Conservation (phyloP, 148 eudicot genomes). For the Chenopodium suecicum region DNA sequence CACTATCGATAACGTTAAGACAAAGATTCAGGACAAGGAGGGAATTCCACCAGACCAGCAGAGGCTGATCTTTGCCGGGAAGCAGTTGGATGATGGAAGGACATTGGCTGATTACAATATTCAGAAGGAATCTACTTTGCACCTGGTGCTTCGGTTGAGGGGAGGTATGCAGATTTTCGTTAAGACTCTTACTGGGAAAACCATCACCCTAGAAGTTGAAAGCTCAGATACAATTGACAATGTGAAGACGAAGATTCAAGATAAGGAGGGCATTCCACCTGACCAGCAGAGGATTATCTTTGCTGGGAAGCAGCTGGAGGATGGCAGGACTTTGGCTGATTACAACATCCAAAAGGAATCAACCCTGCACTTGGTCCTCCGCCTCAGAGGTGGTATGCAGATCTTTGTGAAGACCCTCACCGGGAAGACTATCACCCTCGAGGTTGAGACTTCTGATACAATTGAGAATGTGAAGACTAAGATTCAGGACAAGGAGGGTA, state of each 20-base stretch:
- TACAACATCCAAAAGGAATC: slow-evolving; percentile 28
- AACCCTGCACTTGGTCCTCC: slow-evolving; percentile 16
- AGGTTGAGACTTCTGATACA: slow-evolving; percentile 17
- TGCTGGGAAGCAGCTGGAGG: slow-evolving; percentile 21
- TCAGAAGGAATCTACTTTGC: slow-evolving; percentile 21
- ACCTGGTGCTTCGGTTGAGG: slow-evolving; percentile 20
- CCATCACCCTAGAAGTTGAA: slow-evolving; percentile 19
- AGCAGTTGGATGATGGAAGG: slow-evolving; percentile 22
- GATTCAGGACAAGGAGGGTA: slow-evolving; percentile 28
- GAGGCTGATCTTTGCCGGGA: slow-evolving; percentile 18
- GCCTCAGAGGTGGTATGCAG: slow-evolving; percentile 23
- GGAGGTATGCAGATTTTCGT: slow-evolving; percentile 28
- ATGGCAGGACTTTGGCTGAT: slow-evolving; percentile 17
- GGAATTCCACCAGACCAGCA: slow-evolving; percentile 26
- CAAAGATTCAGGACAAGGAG: slow-evolving; percentile 23
- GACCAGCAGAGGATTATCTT: slow-evolving; percentile 27
- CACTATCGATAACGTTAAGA: slow-evolving; percentile 15
- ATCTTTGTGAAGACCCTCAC: slow-evolving; percentile 25
- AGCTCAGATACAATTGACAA: slow-evolving; percentile 24
- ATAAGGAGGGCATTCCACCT: slow-evolving; percentile 27
- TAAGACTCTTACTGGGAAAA: slow-evolving; percentile 18
- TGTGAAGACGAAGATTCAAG: slow-evolving; percentile 26
- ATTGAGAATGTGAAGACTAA: slow-evolving; percentile 24
- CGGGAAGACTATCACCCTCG: slow-evolving; percentile 24
- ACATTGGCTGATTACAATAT: slow-evolving; percentile 25